A percentile compares a stretch with the other conserved stretches of the same genome.
These are phyloP conservation scores for Mychonastes homosphaera DNA, from an alignment of 139 green algal genomes.

Conservation along the genomic window DNA sequence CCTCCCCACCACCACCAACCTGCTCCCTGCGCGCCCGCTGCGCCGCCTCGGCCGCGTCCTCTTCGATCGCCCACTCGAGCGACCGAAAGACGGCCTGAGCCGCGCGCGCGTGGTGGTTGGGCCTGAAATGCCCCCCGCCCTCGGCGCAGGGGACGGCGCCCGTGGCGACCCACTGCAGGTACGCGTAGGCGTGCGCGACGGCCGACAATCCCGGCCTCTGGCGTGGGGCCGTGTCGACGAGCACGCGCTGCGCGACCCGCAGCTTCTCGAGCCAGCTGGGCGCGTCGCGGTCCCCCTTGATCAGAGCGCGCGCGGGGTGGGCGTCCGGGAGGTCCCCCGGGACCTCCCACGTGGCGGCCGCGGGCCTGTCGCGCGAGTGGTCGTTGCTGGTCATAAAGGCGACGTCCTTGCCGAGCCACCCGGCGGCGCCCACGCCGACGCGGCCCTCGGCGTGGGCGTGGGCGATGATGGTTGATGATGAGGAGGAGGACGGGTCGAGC, in stretches of 20 bases:
- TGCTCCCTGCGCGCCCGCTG: no score
- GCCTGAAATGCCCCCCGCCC: slow-evolving; percentile 80
- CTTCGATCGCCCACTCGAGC: slow-evolving; percentile 64
- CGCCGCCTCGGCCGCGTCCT: no score
- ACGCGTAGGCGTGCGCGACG: slow-evolving; percentile 29
- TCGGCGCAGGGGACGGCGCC: slow-evolving; percentile 86
- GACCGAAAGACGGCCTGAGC: slow-evolving; percentile 71
- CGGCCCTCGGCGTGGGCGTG: background rate
- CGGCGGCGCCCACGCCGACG: background rate
- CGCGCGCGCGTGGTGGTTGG: slow-evolving; percentile 84
- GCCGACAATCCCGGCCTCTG: slow-evolving; percentile 39
- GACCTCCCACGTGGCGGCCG: background rate
- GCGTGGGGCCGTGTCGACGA: slow-evolving; percentile 54
- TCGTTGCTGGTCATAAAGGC: slow-evolving; percentile 74
- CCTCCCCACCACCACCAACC: no score
- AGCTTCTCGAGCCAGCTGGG: slow-evolving; percentile 76
- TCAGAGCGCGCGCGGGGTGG: slow-evolving; percentile 31
- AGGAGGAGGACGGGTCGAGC: background rate
- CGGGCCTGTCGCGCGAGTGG: slow-evolving; percentile 37
- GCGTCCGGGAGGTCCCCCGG: background rate
- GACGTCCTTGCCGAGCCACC: slow-evolving; percentile 31
- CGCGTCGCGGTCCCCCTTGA: slow-evolving; percentile 56
- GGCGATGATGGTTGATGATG: background rate
- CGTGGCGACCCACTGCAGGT: slow-evolving; percentile 77
- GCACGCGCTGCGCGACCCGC: slow-evolving; percentile 50